phyloP scores from a whole-genome alignment of 768 basidiomycete species.

The Termitomyces sp. region DNA sequence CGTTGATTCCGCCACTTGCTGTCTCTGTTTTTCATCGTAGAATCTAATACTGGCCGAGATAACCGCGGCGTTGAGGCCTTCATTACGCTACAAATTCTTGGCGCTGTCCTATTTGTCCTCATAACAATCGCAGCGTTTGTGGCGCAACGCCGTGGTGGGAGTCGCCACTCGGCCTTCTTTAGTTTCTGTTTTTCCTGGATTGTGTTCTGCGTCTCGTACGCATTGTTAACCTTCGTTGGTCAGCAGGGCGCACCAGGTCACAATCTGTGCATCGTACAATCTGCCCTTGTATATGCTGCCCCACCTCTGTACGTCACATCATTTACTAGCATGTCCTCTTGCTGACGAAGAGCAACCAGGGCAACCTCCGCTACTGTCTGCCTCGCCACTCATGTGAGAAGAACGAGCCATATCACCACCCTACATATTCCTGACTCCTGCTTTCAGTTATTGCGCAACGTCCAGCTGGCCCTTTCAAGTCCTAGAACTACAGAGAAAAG shows the following conservation, averaged over 20 bases:
- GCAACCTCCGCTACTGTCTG: conserved; percentile 21
- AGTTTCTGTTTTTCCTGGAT: conserved; percentile 34
- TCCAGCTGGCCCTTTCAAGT: conserved; percentile 21
- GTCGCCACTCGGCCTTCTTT: conserved; percentile 30
- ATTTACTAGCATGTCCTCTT: neutral
- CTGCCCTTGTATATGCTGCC: conserved; percentile 29
- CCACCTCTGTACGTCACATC: conserved; percentile 26
- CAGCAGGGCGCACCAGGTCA: conserved; percentile 21
- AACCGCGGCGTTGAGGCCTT: conserved; percentile 19
- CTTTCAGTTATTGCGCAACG: conserved; percentile 23
- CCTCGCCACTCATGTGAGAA: conserved; percentile 24
- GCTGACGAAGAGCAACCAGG: conserved; percentile 12
- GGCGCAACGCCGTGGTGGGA: conserved; percentile 16
- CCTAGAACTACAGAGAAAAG: conserved; percentile 17
- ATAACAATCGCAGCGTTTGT: conserved; percentile 23
- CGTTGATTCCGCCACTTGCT: neutral
- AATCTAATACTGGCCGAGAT: neutral
- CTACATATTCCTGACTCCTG: neutral
- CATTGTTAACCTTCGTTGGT: conserved; percentile 29
- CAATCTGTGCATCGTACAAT: conserved; percentile 25
- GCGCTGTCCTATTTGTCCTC: conserved; percentile 21
- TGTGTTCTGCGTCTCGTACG: conserved; percentile 30
- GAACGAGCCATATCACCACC: neutral
- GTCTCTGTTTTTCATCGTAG: no score
- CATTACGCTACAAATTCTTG: conserved; percentile 26